phyloP scores from a whole-genome alignment of 2,329 filamentous ascomycete species.

The Trichoderma arundinaceum region DNA sequence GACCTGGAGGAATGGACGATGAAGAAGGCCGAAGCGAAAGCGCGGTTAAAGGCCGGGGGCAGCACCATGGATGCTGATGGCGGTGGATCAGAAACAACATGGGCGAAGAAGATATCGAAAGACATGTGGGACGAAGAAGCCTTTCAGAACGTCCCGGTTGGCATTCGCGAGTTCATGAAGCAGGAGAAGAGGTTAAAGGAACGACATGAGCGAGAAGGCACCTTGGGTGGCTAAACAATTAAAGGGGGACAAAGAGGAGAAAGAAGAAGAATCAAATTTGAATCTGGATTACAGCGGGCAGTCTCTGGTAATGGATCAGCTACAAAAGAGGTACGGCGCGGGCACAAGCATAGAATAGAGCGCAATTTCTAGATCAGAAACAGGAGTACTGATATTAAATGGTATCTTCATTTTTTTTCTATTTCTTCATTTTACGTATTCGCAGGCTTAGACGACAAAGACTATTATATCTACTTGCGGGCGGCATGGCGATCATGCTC shows the following conservation, averaged over 20 bases:
- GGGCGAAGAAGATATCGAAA: conserved; percentile 51
- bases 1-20: conserved; percentile 89
- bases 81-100: conserved; percentile 69
- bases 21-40: conserved; percentile 67
- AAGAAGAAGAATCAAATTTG: background rate
- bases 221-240: conserved; percentile 14
- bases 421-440: conserved; percentile 19
- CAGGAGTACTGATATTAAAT: background rate
- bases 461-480: conserved; percentile 42
- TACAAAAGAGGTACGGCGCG: background rate
- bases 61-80: conserved; percentile 79
- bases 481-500: conserved; percentile 84
- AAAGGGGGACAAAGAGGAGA: background rate
- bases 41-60: conserved; percentile 47
- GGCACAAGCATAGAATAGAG: background rate
- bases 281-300: background rate
- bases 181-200: conserved; percentile 89
- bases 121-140: conserved; percentile 69
- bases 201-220: conserved; percentile 65
- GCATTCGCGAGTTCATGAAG: conserved; percentile 96
- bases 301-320: background rate
- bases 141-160: conserved; percentile 83
- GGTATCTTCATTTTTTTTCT: conserved; percentile 25
- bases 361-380: background rate
- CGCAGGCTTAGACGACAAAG: background rate